These are phyloP conservation scores for Coemansia sp. DNA, from an alignment of 192 early-diverging fungal species.

Conservation along the genomic window DNA sequence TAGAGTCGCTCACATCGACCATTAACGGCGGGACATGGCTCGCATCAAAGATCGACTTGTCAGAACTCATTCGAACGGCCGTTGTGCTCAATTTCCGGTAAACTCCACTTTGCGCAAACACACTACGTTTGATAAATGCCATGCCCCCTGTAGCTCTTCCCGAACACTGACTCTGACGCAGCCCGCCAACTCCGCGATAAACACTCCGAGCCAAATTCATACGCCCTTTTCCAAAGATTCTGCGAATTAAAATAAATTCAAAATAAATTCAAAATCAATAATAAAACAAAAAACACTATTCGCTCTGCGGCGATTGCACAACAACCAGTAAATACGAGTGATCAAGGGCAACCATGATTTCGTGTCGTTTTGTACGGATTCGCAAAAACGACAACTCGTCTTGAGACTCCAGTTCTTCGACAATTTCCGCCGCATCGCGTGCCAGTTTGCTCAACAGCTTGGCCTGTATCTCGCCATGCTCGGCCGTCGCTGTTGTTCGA, in stretches of 20 bases:
- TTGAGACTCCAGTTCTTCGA: constrained; percentile 82
- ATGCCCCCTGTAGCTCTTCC: not conserved
- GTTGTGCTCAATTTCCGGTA: not conserved
- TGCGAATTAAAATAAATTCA: not conserved
- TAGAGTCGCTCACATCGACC: not conserved
- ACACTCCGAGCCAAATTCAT: not conserved
- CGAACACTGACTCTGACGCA: not conserved
- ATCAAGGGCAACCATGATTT: constrained; percentile 92
- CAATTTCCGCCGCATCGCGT: constrained; percentile 68
- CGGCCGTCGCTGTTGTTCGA: constrained; percentile 79
- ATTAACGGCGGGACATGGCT: not conserved
- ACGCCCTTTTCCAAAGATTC: too few species aligned
- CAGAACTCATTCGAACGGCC: not conserved
- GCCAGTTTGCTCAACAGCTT: constrained; percentile 81
- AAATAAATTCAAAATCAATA: not conserved
- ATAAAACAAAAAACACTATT: not conserved
- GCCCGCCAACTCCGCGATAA: not conserved
- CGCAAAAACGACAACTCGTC: constrained; percentile 94
- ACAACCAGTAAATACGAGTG: constrained; percentile 48
- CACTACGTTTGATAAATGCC: not conserved
- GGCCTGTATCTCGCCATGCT: constrained; percentile 77
- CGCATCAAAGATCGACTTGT: too few species aligned
- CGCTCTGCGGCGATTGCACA: constrained; percentile 43
- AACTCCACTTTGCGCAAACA: not conserved
- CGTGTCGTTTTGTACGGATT: constrained; percentile 91